These are phyloP conservation scores for Umbelopsis sp. DNA, from an alignment of 192 early-diverging fungal species.

Conservation along the genomic window DNA sequence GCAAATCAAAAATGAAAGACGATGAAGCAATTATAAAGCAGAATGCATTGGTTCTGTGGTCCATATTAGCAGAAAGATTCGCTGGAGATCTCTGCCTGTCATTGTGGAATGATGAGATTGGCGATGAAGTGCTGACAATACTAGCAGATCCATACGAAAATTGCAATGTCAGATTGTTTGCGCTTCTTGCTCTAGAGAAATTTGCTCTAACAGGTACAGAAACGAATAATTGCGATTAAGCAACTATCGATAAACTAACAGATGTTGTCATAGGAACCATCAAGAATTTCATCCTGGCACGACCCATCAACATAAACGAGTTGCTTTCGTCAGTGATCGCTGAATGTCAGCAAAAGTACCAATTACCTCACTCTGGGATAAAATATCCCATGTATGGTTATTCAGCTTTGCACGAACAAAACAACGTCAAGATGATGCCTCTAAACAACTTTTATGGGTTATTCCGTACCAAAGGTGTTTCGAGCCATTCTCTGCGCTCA, in stretches of 20 bases:
- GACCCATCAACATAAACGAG: not conserved
- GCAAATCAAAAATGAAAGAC: conserved; percentile 24
- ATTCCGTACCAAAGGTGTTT: not conserved
- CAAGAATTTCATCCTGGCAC: conserved; percentile 6
- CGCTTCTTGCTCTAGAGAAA: conserved; percentile 59
- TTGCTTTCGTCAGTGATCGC: not conserved
- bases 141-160: conserved; percentile 42
- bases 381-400: not conserved
- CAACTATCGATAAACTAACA: not conserved
- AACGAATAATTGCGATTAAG: conserved; percentile 19
- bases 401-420: not conserved
- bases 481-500: not conserved
- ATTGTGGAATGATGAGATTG: conserved; percentile 50
- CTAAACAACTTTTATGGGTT: not conserved
- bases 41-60: conserved; percentile 57
- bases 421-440: not conserved
- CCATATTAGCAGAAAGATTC: conserved; percentile 53
- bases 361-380: not conserved
- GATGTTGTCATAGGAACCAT: not conserved
- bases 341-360: conserved; percentile 9
- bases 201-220: conserved; percentile 57
- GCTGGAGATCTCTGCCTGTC: conserved; percentile 57
- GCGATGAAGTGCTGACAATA: conserved; percentile 46
- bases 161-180: conserved; percentile 50
- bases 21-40: conserved; percentile 40